Conservation (phyloP, 306 rosid genomes). For the Vachellia pachyceras region DNA sequence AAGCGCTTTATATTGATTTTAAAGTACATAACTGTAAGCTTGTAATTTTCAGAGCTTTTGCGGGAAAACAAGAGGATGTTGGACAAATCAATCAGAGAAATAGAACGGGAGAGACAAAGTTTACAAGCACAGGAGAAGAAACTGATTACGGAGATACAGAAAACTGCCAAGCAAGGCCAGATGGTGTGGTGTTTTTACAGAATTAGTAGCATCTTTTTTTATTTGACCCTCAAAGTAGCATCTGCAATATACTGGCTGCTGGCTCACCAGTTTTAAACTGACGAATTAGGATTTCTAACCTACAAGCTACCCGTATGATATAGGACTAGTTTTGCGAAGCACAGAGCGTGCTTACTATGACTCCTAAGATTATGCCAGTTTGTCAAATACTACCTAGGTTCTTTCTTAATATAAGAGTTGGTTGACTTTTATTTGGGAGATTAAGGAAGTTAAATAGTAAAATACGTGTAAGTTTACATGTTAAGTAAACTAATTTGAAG, state of each 20-base stretch:
- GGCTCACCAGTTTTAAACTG: not conserved
- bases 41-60: slow-evolving; percentile 77
- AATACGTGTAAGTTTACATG: too few relatives aligned
- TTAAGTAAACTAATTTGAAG: too few relatives aligned
- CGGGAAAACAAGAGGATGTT: slow-evolving; percentile 99
- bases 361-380: not conserved
- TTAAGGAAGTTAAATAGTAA: too few relatives aligned
- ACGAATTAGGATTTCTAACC: not conserved
- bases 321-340: not conserved
- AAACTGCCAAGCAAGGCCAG: slow-evolving; percentile 99
- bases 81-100: slow-evolving; percentile 95
- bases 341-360: not conserved
- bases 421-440: too few relatives aligned
- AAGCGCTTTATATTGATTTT: slow-evolving; percentile 16
- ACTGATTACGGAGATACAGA: slow-evolving; percentile 88
- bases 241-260: slow-evolving; percentile 25
- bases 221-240: not conserved
- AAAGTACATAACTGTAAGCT: slow-evolving; percentile 4
- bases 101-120: slow-evolving; percentile 91
- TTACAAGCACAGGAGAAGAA: slow-evolving; percentile 95
- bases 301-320: not conserved
- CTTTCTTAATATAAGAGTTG: too few relatives aligned
- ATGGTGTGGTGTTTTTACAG: slow-evolving; percentile 62
- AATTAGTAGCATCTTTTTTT: not conserved
- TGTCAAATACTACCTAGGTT: not conserved